phyloP scores from a whole-genome alignment of 2,329 filamentous ascomycete species.

The Neonectria magnoliae region DNA sequence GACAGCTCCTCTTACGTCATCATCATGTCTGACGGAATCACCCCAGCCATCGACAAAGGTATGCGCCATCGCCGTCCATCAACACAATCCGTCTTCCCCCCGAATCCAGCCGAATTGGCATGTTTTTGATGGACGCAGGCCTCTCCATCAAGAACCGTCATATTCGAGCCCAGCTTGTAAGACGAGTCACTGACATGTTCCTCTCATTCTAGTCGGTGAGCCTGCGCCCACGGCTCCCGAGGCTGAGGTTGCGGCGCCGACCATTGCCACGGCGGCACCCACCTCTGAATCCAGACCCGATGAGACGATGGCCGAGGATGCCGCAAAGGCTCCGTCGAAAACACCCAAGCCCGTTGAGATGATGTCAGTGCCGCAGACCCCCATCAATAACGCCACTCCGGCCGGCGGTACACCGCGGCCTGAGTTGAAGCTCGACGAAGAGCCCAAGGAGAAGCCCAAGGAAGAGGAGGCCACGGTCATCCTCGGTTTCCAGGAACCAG shows the following conservation, averaged over 20 bases:
- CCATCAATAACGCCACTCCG: slow-evolving; percentile 47
- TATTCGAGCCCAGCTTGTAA: neutral
- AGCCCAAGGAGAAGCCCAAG: slow-evolving; percentile 41
- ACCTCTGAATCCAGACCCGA: slow-evolving; percentile 35
- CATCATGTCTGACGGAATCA: slow-evolving; percentile 49
- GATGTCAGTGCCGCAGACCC: slow-evolving; percentile 49
- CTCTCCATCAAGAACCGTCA: neutral
- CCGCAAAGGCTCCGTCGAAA: slow-evolving; percentile 30
- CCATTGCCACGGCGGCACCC: slow-evolving; percentile 39
- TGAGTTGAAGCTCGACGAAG: slow-evolving; percentile 47
- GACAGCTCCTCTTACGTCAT: slow-evolving; percentile 46
- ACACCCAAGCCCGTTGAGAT: slow-evolving; percentile 50
- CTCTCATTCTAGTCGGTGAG: slow-evolving; percentile 42
- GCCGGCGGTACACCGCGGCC: slow-evolving; percentile 49
- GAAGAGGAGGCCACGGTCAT: slow-evolving; percentile 41
- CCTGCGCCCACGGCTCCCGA: slow-evolving; percentile 44
- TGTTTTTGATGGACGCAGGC: slow-evolving; percentile 10
- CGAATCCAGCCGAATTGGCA: slow-evolving; percentile 30
- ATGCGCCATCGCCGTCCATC: slow-evolving; percentile 33
- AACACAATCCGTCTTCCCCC: slow-evolving; percentile 18
- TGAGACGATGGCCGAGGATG: slow-evolving; percentile 33
- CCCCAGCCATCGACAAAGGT: slow-evolving; percentile 51
- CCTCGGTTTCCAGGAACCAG: slow-evolving; percentile 37
- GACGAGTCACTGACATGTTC: slow-evolving; percentile 25
- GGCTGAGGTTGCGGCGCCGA: slow-evolving; percentile 41